phyloP scores from a whole-genome alignment of 2,329 filamentous ascomycete genomes.

The Lojkania enalia region DNA sequence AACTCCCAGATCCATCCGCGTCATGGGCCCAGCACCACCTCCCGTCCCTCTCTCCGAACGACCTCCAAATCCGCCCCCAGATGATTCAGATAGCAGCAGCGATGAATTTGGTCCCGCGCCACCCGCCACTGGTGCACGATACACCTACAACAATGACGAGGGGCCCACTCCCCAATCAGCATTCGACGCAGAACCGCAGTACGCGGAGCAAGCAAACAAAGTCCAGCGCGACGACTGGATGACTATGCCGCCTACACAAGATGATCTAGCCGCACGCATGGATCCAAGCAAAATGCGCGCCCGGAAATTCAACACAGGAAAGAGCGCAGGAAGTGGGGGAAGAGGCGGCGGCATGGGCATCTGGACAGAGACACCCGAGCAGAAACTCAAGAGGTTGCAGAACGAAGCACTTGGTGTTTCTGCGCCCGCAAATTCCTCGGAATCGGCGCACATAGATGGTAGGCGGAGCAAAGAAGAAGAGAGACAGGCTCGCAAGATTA shows the following conservation, averaged over 20 bases:
- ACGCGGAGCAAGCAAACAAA: constrained; percentile 43
- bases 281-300: constrained; percentile 84
- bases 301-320: constrained; percentile 79
- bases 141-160: constrained; percentile 15
- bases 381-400: constrained; percentile 79
- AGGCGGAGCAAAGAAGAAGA: constrained; percentile 46
- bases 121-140: constrained; percentile 24
- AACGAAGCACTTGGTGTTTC: constrained; percentile 79
- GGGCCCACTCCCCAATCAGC: constrained; percentile 25
- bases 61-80: constrained; percentile 44
- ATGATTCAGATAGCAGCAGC: constrained; percentile 36
- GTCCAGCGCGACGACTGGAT: constrained; percentile 73
- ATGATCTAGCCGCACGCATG: constrained; percentile 60
- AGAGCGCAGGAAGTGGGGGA: constrained; percentile 54
- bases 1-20: too few relatives aligned
- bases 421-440: constrained; percentile 41
- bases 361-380: constrained; percentile 90
- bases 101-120: constrained; percentile 54
- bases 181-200: constrained; percentile 39
- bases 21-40: constrained; percentile 59
- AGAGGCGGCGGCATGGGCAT: constrained; percentile 60
- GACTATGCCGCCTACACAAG: constrained; percentile 54
- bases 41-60: constrained; percentile 54
- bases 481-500: constrained; percentile 55
- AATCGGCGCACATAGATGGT: constrained; percentile 29